A percentile compares a stretch with the other conserved stretches of the same genome.
These are phyloP conservation scores for Wickerhamiella hasegawae DNA, from an alignment of 805 yeast genomes.

Conservation along the genomic window DNA sequence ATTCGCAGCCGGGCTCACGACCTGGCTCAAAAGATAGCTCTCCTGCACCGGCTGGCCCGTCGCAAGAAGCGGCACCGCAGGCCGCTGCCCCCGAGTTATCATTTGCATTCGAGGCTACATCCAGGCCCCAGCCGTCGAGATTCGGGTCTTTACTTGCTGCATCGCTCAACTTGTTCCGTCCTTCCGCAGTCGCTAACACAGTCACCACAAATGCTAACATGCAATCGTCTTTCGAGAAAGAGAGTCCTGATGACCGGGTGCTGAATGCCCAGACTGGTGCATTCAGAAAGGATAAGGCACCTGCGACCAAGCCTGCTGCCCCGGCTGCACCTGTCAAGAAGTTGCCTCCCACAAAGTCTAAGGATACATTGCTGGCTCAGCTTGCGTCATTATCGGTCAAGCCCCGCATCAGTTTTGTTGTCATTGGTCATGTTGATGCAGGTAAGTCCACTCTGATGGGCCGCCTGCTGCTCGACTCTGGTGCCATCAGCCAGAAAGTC, in stretches of 20 bases:
- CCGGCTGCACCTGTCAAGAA: conserved; percentile 1
- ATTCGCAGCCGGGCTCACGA: too few species aligned
- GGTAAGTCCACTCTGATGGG: conserved; percentile 77
- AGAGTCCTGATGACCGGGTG: conserved; percentile 74
- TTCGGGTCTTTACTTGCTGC: conserved; percentile 5
- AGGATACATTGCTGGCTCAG: conserved; percentile 3
- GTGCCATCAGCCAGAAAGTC: conserved; percentile 48
- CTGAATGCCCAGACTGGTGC: conserved; percentile 36
- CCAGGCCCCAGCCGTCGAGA: conserved; percentile 4
- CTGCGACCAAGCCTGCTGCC: neutral
- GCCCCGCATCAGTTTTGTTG: conserved; percentile 55
- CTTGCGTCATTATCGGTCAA: conserved; percentile 18
- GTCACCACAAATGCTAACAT: conserved; percentile 5
- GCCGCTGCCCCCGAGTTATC: neutral
- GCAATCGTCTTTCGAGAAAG: conserved; percentile 39
- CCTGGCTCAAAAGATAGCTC: too few species aligned
- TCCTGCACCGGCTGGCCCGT: too few species aligned
- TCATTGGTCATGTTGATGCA: conserved; percentile 76
- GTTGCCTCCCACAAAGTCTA: conserved; percentile 3
- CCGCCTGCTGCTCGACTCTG: conserved; percentile 47
- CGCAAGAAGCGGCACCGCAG: too few species aligned
- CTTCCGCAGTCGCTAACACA: conserved; percentile 13
- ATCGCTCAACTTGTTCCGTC: neutral
- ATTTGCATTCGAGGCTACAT: neutral
- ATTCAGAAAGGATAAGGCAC: conserved; percentile 6